A percentile compares a stretch with the other conserved stretches of the same genome.
Conservation (phyloP, 148 eudicot species). For the Limonium bicolor region DNA sequence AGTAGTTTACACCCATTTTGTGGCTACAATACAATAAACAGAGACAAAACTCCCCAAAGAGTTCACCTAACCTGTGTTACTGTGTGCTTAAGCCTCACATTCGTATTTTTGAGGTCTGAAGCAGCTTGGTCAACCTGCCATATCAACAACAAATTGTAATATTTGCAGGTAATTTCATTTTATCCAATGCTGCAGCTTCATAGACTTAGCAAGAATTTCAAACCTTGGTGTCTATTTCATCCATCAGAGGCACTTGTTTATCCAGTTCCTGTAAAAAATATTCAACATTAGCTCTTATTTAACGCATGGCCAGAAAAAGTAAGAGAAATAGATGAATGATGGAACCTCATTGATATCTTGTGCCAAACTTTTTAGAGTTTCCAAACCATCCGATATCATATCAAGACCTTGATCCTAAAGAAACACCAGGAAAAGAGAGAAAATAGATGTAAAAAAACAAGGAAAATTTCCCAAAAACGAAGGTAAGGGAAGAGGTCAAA, state of each 20-base stretch:
- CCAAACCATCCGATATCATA: slow-evolving; percentile 87
- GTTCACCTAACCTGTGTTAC: slow-evolving; percentile 59
- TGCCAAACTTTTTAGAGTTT: slow-evolving; percentile 90
- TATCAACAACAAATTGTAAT: not conserved
- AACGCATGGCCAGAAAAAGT: too few species aligned
- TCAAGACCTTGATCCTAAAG: slow-evolving; percentile 93
- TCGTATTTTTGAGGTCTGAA: slow-evolving; percentile 88
- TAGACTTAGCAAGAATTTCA: slow-evolving; percentile 4
- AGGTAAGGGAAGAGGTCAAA: too few species aligned
- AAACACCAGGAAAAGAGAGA: not conserved
- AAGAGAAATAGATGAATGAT: slow-evolving; percentile 4
- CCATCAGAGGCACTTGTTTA: slow-evolving; percentile 96
- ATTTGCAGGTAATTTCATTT: not conserved
- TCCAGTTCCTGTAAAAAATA: slow-evolving; percentile 58
- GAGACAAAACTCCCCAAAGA: not conserved
- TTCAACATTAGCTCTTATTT: not conserved
- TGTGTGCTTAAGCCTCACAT: slow-evolving; percentile 91
- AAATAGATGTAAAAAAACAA: slow-evolving; percentile 4
- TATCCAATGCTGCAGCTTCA: not conserved
- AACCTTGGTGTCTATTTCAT: slow-evolving; percentile 95
- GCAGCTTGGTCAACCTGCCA: slow-evolving; percentile 83
- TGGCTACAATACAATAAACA: not conserved
- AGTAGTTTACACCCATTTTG: not conserved
- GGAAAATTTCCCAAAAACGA: too few species aligned
- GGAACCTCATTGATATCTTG: slow-evolving; percentile 96